Evolutionary conservation across 2,329 filamentous ascomycete species (phyloP).

Genomic region (Xenosphaeropsis pyriputrescens): DNA sequence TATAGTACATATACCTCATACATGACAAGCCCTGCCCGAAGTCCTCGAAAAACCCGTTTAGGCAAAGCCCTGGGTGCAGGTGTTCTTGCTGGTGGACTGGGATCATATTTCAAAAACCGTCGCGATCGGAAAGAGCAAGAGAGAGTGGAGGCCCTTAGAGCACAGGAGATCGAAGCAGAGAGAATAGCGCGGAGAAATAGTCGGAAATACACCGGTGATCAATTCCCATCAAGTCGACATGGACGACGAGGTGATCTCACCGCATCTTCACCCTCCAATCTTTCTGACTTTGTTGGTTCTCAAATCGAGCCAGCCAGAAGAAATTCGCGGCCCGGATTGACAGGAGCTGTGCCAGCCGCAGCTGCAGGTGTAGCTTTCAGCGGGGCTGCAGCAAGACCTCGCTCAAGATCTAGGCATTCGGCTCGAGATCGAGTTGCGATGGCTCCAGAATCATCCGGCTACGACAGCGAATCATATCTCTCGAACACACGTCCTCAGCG

Average conservation of each 20-base stretch:
- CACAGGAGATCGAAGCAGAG: slow-evolving; percentile 37
- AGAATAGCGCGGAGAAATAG: slow-evolving; percentile 36
- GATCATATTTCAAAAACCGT: slow-evolving; percentile 47
- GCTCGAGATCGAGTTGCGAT: slow-evolving; percentile 25
- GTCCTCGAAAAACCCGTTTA: slow-evolving; percentile 27
- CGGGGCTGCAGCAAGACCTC: slow-evolving; percentile 7
- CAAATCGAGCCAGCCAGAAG: slow-evolving; percentile 20
- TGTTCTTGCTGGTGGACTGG: slow-evolving; percentile 54
- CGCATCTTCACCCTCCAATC: slow-evolving; percentile 12
- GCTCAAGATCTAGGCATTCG: slow-evolving; percentile 25
- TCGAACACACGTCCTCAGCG: slow-evolving; percentile 24
- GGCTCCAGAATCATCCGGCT: slow-evolving; percentile 36
- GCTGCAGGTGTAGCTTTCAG: slow-evolving; percentile 9
- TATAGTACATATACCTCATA: slow-evolving; percentile 44
- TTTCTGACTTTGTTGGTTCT: slow-evolving; percentile 14
- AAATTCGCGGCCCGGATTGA: slow-evolving; percentile 1
- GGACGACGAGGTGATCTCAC: slow-evolving; percentile 7
- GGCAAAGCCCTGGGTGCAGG: slow-evolving; percentile 30
- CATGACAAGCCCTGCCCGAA: slow-evolving; percentile 41
- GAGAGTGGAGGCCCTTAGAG: slow-evolving; percentile 27
- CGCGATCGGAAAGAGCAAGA: slow-evolving; percentile 35
- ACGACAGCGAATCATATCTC: slow-evolving; percentile 27
- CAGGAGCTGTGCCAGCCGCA: slow-evolving; percentile 24
- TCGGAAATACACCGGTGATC: slow-evolving; percentile 55
- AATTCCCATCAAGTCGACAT: slow-evolving; percentile 30